phyloP scores from a whole-genome alignment of 257 asterid genomes.

The Salvia rosmarinus region DNA sequence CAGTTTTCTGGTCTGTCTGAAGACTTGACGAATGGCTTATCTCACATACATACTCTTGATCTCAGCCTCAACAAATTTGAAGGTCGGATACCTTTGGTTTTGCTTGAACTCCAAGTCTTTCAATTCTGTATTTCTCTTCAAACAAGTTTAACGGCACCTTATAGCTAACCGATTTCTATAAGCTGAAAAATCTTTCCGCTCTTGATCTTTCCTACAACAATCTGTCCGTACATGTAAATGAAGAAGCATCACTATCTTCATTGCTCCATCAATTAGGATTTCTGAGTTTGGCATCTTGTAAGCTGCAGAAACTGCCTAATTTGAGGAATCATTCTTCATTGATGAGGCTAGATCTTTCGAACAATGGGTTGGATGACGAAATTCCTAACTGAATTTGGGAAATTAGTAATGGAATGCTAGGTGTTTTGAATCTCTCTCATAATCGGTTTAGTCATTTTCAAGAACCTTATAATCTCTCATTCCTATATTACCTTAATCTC shows the following conservation, averaged over 20 bases:
- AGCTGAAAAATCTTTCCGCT: constrained; percentile 28
- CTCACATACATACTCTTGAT: constrained; percentile 39
- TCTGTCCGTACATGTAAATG: constrained; percentile 29
- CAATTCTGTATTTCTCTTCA: constrained; percentile 35
- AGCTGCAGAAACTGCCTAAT: constrained; percentile 45
- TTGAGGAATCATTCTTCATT: constrained; percentile 47
- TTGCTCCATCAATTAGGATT: too few species aligned
- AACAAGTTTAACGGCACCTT: constrained; percentile 53
- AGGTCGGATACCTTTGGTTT: constrained; percentile 54
- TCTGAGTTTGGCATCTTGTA: constrained; percentile 67
- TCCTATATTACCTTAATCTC: constrained; percentile 42
- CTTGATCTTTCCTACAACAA: constrained; percentile 49
- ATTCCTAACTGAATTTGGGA: constrained; percentile 65
- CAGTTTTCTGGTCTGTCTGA: constrained; percentile 41
- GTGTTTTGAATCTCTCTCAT: constrained; percentile 49
- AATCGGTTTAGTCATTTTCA: constrained; percentile 50
- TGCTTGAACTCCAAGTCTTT: constrained; percentile 45
- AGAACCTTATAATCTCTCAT: constrained; percentile 47
- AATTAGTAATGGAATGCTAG: constrained; percentile 19
- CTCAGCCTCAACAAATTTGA: constrained; percentile 48
- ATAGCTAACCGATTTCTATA: constrained; percentile 40
- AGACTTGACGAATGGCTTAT: background rate
- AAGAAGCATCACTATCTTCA: too few species aligned
- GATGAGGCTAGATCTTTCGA: constrained; percentile 52
- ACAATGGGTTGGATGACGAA: constrained; percentile 48